phyloP scores from a whole-genome alignment of 2,329 filamentous ascomycete species.

The Xylariaceae sp. region DNA sequence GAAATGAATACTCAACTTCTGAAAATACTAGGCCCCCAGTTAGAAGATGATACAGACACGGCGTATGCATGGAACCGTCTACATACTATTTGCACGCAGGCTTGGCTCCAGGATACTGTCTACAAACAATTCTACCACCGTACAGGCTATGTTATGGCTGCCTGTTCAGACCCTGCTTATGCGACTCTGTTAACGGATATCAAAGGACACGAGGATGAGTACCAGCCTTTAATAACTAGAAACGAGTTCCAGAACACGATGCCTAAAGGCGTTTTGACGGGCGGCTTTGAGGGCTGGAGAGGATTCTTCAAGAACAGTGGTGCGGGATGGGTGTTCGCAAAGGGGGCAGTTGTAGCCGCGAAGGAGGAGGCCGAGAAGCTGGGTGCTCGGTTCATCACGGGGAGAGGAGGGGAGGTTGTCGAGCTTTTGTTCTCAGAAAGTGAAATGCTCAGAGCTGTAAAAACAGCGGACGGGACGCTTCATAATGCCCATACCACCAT shows the following conservation, averaged over 20 bases:
- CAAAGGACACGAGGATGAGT: slow-evolving; percentile 23
- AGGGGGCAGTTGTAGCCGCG: slow-evolving; percentile 50
- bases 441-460: slow-evolving; percentile 43
- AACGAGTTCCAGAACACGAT: slow-evolving; percentile 53
- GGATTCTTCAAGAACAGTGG: slow-evolving; percentile 48
- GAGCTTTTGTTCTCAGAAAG: slow-evolving; percentile 40
- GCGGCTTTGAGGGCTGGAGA: slow-evolving; percentile 52
- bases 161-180: slow-evolving; percentile 24
- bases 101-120: slow-evolving; percentile 47
- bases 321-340: slow-evolving; percentile 58
- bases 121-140: slow-evolving; percentile 48
- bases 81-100: slow-evolving; percentile 34
- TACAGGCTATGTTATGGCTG: slow-evolving; percentile 46
- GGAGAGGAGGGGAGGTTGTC: slow-evolving; percentile 41
- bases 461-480: slow-evolving; percentile 44
- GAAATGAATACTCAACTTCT: not conserved
- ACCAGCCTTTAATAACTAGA: slow-evolving; percentile 41
- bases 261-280: slow-evolving; percentile 54
- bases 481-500: slow-evolving; percentile 49
- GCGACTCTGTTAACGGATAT: slow-evolving; percentile 20
- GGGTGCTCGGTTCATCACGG: slow-evolving; percentile 51
- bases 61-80: slow-evolving; percentile 38
- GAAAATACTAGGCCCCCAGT: slow-evolving; percentile 19
- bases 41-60: slow-evolving; percentile 37
- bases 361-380: slow-evolving; percentile 47